These are phyloP conservation scores for Herpetomonas samuelpessoai DNA, from an alignment of 208 protist species.

Conservation along the genomic window DNA sequence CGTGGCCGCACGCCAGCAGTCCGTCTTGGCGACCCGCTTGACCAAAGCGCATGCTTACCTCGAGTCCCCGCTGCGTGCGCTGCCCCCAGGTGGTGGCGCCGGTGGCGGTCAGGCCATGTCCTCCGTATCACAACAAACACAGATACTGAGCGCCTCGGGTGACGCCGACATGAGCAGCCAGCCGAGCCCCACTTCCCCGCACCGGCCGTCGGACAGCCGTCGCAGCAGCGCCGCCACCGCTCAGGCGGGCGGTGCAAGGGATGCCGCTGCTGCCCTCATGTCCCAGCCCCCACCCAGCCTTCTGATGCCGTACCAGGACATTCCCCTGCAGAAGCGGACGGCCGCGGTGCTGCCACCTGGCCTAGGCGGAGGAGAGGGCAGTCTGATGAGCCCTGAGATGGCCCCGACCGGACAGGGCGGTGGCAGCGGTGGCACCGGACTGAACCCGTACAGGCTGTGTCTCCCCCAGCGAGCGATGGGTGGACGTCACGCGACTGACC, in stretches of 20 bases:
- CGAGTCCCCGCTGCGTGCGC: background rate
- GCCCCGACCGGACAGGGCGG: conserved; percentile 4
- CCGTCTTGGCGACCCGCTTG: background rate
- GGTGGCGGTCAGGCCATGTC: background rate
- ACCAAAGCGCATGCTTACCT: background rate
- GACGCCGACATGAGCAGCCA: conserved; percentile 4
- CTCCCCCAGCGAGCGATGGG: too few relatives aligned
- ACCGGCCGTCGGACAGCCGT: background rate
- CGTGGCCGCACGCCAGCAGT: conserved; percentile 1
- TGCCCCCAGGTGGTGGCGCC: background rate
- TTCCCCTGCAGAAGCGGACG: conserved; percentile 17
- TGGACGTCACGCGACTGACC: background rate
- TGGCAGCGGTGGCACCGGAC: too few relatives aligned
- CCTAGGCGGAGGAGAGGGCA: background rate
- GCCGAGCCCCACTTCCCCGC: background rate
- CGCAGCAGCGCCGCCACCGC: background rate
- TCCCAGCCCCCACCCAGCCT: conserved; percentile 13
- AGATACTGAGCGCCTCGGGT: background rate
- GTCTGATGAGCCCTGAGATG: conserved; percentile 10
- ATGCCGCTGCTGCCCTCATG: too few relatives aligned
- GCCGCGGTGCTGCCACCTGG: conserved; percentile 9
- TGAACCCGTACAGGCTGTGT: too few relatives aligned
- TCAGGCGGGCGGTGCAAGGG: too few relatives aligned
- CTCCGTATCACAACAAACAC: conserved; percentile 5
- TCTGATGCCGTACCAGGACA: conserved; percentile 38